Evolutionary conservation across 2,329 filamentous ascomycete genomes (phyloP), one percentile per base, ranked within the genome.

Genomic region (Escovopsis sp.): DNA sequence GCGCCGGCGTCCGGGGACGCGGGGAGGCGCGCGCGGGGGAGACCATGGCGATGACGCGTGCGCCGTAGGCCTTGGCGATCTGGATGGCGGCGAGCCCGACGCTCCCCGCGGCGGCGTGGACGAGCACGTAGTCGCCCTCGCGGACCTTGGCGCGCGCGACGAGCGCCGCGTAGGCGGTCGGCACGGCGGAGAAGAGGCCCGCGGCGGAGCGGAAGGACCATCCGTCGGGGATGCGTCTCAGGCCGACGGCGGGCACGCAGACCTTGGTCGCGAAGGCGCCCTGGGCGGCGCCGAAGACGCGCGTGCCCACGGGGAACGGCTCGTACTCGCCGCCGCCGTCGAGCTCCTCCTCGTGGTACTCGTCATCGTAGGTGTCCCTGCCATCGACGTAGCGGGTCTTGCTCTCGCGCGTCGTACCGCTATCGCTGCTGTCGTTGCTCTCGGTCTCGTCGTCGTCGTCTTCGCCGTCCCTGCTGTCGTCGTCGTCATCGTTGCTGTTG

Each of bases 41-140:
- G 0, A 87, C 89, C 0, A 88, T 95, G 5, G 89, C 89, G 47
- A 96, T 80, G n/a, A 96, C 89, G 3, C 74, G 91, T 9, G 89
- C 89, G 7, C 89, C 89, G 40, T 83, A 79, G 0, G 88, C 89
- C 63, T 95, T 95, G 25, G 89, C 89, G 46, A 96, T 67, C 60
- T 95, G 89, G 20, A 96, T 87, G 5, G 89, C 89, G 2, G 88
- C 85, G 2, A 95, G 66, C 0, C 89, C 89, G 10, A 95, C 89
- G 13, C 89, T 89, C 2, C 89, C 89, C 0, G 89, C 89, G 0
- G 87, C 89, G 1, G 89, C 89, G 57, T 96, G 89, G 12, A 96
- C 78, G 8, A 96, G 75, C 2, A 95, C 88, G 62, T 75, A 82
- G 53, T 96, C 89, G 1, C 87, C 87, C 33, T 73, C 63, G 62